A percentile compares a stretch with the other conserved stretches of the same genome.
phyloP scores from a whole-genome alignment of 2,329 filamentous ascomycete species.

The Colletotrichum nymphaeae region DNA sequence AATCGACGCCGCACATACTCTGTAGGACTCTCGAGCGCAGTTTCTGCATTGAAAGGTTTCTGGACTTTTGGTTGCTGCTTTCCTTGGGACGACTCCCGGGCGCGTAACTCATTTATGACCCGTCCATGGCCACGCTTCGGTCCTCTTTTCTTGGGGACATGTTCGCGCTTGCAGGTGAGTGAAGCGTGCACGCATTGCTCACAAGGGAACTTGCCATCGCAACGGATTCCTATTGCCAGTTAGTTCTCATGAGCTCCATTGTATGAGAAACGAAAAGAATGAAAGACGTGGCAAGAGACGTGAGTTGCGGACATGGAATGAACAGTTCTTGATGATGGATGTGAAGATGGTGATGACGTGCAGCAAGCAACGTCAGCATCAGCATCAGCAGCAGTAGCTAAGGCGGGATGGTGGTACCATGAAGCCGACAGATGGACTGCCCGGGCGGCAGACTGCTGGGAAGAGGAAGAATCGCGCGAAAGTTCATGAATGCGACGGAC shows the following conservation, averaged over 20 bases:
- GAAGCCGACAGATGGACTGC: slow-evolving; percentile 30
- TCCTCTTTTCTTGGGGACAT: slow-evolving; percentile 72
- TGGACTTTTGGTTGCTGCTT: slow-evolving; percentile 47
- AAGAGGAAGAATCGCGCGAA: slow-evolving; percentile 36
- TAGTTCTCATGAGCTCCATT: not conserved
- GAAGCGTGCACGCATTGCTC: slow-evolving; percentile 70
- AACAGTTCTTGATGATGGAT: slow-evolving; percentile 32
- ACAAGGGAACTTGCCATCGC: slow-evolving; percentile 62
- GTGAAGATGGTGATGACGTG: slow-evolving; percentile 22
- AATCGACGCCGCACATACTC: slow-evolving; percentile 41
- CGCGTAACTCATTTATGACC: slow-evolving; percentile 71
- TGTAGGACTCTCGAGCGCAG: slow-evolving; percentile 46
- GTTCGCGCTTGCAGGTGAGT: slow-evolving; percentile 72
- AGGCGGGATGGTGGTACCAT: slow-evolving; percentile 22
- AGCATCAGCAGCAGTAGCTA: not conserved
- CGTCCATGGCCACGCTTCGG: slow-evolving; percentile 72
- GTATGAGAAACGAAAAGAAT: not conserved
- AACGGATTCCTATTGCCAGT: slow-evolving; percentile 52
- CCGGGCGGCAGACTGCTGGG: slow-evolving; percentile 36
- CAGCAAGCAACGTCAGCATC: not conserved
- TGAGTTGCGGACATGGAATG: slow-evolving; percentile 27
- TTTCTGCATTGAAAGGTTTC: slow-evolving; percentile 31
- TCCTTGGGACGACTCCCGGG: slow-evolving; percentile 48
- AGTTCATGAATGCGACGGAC: slow-evolving; percentile 31
- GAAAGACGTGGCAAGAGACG: not conserved